A percentile compares a stretch with the other conserved stretches of the same genome.
phyloP scores from a whole-genome alignment of 257 asterid genomes.

The Scutellaria minor region DNA sequence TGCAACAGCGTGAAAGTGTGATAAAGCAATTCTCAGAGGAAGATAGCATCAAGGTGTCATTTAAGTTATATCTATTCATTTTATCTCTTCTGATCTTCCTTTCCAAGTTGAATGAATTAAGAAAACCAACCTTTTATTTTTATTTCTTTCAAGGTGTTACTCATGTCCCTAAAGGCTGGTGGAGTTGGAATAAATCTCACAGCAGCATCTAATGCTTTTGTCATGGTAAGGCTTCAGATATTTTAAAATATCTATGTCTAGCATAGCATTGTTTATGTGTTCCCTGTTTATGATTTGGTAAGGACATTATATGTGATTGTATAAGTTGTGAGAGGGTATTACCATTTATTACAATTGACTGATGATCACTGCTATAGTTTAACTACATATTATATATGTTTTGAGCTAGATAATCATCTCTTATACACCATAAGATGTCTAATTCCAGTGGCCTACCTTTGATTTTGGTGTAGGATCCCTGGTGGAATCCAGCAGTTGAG shows the following conservation, averaged over 20 bases:
- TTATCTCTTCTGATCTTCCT: background rate
- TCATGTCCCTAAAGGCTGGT: constrained; percentile 97
- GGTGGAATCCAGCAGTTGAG: constrained; percentile 99
- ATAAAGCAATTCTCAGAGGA: constrained; percentile 87
- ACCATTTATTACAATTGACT: background rate
- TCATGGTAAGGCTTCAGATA: constrained; percentile 61
- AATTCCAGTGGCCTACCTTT: constrained; percentile 7
- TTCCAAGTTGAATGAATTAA: constrained; percentile 1
- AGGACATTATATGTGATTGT: constrained; percentile 10
- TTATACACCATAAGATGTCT: background rate
- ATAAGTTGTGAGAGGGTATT: constrained; percentile 18
- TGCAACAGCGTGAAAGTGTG: constrained; percentile 90
- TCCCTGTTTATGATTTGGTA: background rate
- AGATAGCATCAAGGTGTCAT: constrained; percentile 65
- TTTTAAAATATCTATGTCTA: background rate
- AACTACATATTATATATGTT: background rate
- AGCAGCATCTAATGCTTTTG: constrained; percentile 93
- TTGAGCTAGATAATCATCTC: constrained; percentile 11
- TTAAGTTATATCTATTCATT: background rate
- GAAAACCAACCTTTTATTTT: background rate
- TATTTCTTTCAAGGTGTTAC: constrained; percentile 62
- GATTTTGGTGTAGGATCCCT: constrained; percentile 74
- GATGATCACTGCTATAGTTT: background rate
- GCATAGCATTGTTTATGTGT: constrained; percentile 9
- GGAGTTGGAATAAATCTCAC: constrained; percentile 98